A percentile compares a stretch with the other conserved stretches of the same genome.
Evolutionary conservation across 805 yeast species (phyloP).

Genomic region (Ogataea methanolica): DNA sequence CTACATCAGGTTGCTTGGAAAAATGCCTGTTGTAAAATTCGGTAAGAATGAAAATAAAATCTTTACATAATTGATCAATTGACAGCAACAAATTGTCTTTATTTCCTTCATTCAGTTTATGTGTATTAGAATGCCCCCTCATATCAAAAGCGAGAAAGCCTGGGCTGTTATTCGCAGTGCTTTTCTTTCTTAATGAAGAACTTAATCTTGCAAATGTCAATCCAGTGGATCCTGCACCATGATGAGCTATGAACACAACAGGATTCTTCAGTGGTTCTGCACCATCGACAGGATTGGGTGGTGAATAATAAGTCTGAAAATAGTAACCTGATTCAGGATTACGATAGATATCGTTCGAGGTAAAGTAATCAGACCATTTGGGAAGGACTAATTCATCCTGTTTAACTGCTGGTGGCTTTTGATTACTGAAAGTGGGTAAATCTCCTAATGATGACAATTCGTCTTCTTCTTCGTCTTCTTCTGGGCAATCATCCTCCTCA

Average conservation of each 20-base stretch:
- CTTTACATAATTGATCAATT: conserved; percentile 50
- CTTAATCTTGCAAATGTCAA: conserved; percentile 65
- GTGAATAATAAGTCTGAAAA: conserved; percentile 54
- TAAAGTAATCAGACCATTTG: conserved; percentile 35
- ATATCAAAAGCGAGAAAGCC: conserved; percentile 74
- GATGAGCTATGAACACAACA: conserved; percentile 66
- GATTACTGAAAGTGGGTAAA: conserved; percentile 4
- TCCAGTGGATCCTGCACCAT: conserved; percentile 93
- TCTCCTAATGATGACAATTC: conserved; percentile 6
- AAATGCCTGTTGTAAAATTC: conserved; percentile 29
- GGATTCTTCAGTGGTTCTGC: conserved; percentile 33
- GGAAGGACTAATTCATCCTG: conserved; percentile 4
- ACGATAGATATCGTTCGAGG: conserved; percentile 20
- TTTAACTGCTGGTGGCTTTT: not conserved
- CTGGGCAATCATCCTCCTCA: conserved; percentile 9
- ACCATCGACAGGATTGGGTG: conserved; percentile 35
- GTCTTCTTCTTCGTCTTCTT: conserved; percentile 11
- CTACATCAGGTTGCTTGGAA: conserved; percentile 6
- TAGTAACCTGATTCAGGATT: conserved; percentile 21
- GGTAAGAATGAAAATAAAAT: conserved; percentile 47
- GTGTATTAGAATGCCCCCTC: conserved; percentile 77
- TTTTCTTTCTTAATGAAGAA: conserved; percentile 35
- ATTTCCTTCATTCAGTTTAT: conserved; percentile 14
- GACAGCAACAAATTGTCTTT: conserved; percentile 29
- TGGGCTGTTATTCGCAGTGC: conserved; percentile 36